These are phyloP conservation scores for Chlorella sp. DNA, from an alignment of 139 green algal genomes.

Conservation along the genomic window DNA sequence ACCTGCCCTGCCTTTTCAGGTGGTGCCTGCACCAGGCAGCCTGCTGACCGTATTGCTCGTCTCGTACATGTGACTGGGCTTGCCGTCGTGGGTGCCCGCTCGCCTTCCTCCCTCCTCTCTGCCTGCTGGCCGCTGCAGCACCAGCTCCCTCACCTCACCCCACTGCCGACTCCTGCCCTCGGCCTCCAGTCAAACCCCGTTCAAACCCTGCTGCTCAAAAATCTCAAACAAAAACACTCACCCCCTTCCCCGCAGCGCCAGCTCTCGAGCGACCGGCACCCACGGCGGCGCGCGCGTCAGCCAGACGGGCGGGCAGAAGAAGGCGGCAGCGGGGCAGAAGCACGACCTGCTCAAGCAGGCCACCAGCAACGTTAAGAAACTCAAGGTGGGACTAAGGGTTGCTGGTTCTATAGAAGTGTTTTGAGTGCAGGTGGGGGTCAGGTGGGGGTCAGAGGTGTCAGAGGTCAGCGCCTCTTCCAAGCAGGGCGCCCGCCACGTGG, in stretches of 20 bases:
- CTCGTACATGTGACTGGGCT: background rate
- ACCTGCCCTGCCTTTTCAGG: background rate
- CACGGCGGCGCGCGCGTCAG: background rate
- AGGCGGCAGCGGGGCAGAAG: conserved; percentile 15
- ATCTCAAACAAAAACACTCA: too few relatives aligned
- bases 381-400: background rate
- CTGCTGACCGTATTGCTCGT: background rate
- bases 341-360: conserved; percentile 33
- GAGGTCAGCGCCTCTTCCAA: too few relatives aligned
- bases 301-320: background rate
- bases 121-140: background rate
- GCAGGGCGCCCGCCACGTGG: too few relatives aligned
- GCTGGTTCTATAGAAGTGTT: background rate
- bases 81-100: background rate
- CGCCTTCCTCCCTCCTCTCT: background rate
- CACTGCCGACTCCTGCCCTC: background rate
- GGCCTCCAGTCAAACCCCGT: too few relatives aligned
- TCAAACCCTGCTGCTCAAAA: too few relatives aligned
- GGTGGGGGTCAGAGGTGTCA: too few relatives aligned
- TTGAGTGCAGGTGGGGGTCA: background rate
- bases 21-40: background rate
- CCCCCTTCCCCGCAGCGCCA: conserved; percentile 7
- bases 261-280: background rate
- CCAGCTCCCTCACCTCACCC: background rate
- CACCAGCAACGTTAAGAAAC: conserved; percentile 19